These are phyloP conservation scores for Mycena pura DNA, from an alignment of 768 basidiomycete species.

Conservation along the genomic window DNA sequence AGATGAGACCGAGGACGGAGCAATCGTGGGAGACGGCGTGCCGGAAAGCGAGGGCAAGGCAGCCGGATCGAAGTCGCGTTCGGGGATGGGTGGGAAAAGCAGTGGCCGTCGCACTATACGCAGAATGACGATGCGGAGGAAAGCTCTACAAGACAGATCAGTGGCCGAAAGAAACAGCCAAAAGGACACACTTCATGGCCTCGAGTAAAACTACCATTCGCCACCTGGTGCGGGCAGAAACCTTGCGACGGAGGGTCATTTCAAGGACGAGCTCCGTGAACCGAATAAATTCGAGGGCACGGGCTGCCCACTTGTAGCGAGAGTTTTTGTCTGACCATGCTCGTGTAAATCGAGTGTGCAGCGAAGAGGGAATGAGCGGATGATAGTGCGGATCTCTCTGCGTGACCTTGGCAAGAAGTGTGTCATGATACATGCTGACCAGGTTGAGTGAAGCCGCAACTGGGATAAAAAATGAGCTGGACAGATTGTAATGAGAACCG, in stretches of 20 bases:
- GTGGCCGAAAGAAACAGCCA: not conserved
- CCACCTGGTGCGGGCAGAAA: slow-evolving; percentile 72
- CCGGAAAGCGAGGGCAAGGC: slow-evolving; percentile 61
- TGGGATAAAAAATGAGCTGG: slow-evolving; percentile 41
- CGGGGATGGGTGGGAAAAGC: slow-evolving; percentile 80
- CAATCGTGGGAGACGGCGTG: slow-evolving; percentile 65
- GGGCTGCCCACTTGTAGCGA: slow-evolving; percentile 80
- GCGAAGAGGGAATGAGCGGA: slow-evolving; percentile 75
- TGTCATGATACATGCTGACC: slow-evolving; percentile 94
- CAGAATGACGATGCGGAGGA: slow-evolving; percentile 76
- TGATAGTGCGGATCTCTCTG: slow-evolving; percentile 71
- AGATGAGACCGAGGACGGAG: slow-evolving; percentile 59
- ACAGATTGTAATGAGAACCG: slow-evolving; percentile 19
- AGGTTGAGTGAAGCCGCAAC: slow-evolving; percentile 90
- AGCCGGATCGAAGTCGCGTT: slow-evolving; percentile 86
- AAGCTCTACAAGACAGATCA: slow-evolving; percentile 55
- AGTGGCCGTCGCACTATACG: slow-evolving; percentile 79
- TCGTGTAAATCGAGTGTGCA: slow-evolving; percentile 89
- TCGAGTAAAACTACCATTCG: slow-evolving; percentile 80
- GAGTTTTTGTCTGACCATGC: slow-evolving; percentile 79
- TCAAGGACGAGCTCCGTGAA: slow-evolving; percentile 88
- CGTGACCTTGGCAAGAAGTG: slow-evolving; percentile 75
- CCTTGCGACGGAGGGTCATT: slow-evolving; percentile 82
- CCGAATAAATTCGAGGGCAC: slow-evolving; percentile 75
- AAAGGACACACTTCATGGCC: slow-evolving; percentile 75